A percentile compares a stretch with the other conserved stretches of the same genome.
phyloP scores from a whole-genome alignment of 345 rosid genomes.

The Heritiera littoralis region DNA sequence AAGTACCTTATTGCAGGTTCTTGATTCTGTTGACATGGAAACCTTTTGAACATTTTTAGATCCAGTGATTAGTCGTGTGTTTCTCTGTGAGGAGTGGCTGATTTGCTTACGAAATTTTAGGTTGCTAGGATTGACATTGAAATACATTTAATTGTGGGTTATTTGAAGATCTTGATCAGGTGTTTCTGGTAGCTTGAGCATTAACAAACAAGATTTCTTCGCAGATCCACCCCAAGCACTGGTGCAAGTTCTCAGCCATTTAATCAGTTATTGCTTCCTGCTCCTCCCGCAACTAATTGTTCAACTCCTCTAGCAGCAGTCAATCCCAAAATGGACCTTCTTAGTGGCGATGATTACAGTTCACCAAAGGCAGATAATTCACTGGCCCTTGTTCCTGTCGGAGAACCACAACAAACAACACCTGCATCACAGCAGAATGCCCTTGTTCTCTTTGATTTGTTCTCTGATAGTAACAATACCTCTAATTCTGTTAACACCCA shows the following conservation, averaged over 20 bases:
- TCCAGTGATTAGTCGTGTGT: not conserved
- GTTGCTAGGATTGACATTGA: slow-evolving; percentile 13
- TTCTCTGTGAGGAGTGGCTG: slow-evolving; percentile 3
- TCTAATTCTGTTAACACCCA: slow-evolving; percentile 55
- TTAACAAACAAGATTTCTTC: slow-evolving; percentile 17
- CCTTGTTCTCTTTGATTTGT: slow-evolving; percentile 85
- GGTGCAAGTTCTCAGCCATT: slow-evolving; percentile 50
- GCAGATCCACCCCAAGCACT: slow-evolving; percentile 65
- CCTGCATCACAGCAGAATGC: slow-evolving; percentile 83
- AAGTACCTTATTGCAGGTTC: not conserved
- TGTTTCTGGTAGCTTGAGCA: slow-evolving; percentile 8
- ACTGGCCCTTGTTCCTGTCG: slow-evolving; percentile 85
- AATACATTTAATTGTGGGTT: not conserved
- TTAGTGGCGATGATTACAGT: slow-evolving; percentile 86
- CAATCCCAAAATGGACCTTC: slow-evolving; percentile 79
- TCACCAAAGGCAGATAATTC: slow-evolving; percentile 63
- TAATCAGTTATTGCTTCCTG: slow-evolving; percentile 78
- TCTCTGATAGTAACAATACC: slow-evolving; percentile 52
- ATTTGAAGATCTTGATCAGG: slow-evolving; percentile 3
- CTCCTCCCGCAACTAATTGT: slow-evolving; percentile 76
- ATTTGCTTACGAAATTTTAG: not conserved
- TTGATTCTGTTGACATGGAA: not conserved
- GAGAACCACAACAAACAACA: slow-evolving; percentile 55
- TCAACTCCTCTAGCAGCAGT: slow-evolving; percentile 44
- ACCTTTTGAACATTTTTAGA: not conserved